Evolutionary conservation across 2,329 filamentous ascomycete genomes (phyloP).

Genomic region (Fusarium miscanthi): DNA sequence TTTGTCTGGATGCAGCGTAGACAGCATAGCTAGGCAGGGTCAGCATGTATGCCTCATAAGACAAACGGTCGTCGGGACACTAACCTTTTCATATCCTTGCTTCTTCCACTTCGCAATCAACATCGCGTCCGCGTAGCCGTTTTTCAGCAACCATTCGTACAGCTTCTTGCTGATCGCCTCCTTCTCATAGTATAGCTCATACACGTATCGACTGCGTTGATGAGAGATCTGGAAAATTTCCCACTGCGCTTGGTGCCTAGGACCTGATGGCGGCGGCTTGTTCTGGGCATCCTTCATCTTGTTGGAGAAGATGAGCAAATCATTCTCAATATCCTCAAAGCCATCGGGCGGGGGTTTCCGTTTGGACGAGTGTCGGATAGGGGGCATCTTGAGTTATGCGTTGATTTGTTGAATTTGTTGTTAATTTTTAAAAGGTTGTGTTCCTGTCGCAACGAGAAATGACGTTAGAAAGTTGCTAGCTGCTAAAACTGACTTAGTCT

Average conservation of each 20-base stretch:
- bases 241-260: conserved; percentile 92
- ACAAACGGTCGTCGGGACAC: conserved; percentile 39
- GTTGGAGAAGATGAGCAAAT: conserved; percentile 85
- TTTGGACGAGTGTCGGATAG: conserved; percentile 79
- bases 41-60: conserved; percentile 32
- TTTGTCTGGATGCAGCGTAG: conserved; percentile 98
- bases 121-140: conserved; percentile 93
- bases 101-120: conserved; percentile 99
- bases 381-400: conserved; percentile 68
- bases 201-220: conserved; percentile 91
- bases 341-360: conserved; percentile 86
- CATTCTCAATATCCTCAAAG: conserved; percentile 89
- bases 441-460: not conserved
- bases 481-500: not conserved
- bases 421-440: not conserved
- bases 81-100: conserved; percentile 95
- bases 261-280: conserved; percentile 80
- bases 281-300: conserved; percentile 98
- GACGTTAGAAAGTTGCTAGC: not conserved
- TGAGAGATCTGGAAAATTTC: conserved; percentile 98
- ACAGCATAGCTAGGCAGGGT: conserved; percentile 78
- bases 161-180: conserved; percentile 92
- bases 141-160: conserved; percentile 97
- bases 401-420: not conserved
- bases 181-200: conserved; percentile 98